Evolutionary conservation across 306 rosid genomes (phyloP), one percentile per base, ranked within the genome.

Genomic region (Sechiopsis laciniata): DNA sequence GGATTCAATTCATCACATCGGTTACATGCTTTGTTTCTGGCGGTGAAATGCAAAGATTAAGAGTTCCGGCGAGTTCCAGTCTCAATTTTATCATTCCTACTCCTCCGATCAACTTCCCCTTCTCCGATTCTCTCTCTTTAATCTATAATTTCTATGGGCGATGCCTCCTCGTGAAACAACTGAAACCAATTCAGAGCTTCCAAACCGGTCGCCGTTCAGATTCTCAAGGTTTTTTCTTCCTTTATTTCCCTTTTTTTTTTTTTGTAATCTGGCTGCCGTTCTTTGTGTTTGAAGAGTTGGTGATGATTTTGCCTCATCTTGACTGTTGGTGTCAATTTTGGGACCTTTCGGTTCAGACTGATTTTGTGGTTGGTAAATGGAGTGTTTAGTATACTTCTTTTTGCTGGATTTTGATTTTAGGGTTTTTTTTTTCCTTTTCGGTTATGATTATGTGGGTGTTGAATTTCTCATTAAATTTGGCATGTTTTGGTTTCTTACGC

Each of bases 141-240:
- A 76, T 84, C 79, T 78, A 83, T 80, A 88, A 80, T 85, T 82
- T 83, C 85, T 79, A 92, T 92, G 97, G 91, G n/a, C 92, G 78
- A 85, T 81, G 78, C 96, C 92, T 71, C 76, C 82, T 84, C 96
- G 86, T 72, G 92, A 88, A 71, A 85, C 91, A 57, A 83, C 90
- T 62, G 96, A 87, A 0, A 90, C 91, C n/a, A n/a, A n/a, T 8
- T 92, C 8, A 96, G 96, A 16, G 83, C 79, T 26, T 72, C 96
- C 50, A 85, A 86, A 68, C 82, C 85, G 26, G 66, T 84, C 73
- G 96, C 98, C 52, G 73, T 81, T 54, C 91, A 87, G 32, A 85
- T 74, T 60, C 91, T 92, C 8, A 79, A 87, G 96, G 98, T 91
- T 46, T 21, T n/a, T n/a, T n/a, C n/a, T n/a, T n/a, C n/a, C n/a